Conservation (phyloP, 768 basidiomycete genomes). For the Lactarius indigo region DNA sequence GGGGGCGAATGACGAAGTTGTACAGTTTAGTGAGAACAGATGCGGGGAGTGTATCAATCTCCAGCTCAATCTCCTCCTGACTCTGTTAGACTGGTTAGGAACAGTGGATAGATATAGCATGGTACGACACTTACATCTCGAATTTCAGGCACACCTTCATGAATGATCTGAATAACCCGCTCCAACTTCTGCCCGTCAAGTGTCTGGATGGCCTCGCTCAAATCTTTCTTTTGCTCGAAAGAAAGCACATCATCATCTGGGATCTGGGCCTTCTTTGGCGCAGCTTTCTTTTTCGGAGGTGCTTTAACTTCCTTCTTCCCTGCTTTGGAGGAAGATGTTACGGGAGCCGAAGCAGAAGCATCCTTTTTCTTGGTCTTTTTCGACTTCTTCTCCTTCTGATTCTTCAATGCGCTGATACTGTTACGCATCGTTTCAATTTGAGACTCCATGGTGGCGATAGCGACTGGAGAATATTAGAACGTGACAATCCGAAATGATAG, state of each 20-base stretch:
- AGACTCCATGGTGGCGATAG: slow-evolving; percentile 73
- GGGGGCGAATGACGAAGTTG: slow-evolving; percentile 86
- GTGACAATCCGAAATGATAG: slow-evolving; percentile 11
- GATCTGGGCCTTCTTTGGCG: slow-evolving; percentile 56
- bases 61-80: slow-evolving; percentile 97
- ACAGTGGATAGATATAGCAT: slow-evolving; percentile 18
- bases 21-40: slow-evolving; percentile 89
- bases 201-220: slow-evolving; percentile 89
- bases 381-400: slow-evolving; percentile 48
- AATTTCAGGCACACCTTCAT: slow-evolving; percentile 90
- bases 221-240: slow-evolving; percentile 97
- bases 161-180: slow-evolving; percentile 92
- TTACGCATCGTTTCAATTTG: slow-evolving; percentile 77
- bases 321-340: slow-evolving; percentile 64
- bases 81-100: slow-evolving; percentile 49
- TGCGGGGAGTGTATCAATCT: slow-evolving; percentile 89
- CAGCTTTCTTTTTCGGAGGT: slow-evolving; percentile 49
- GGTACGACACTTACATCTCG: slow-evolving; percentile 68
- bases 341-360: slow-evolving; percentile 42
- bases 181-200: slow-evolving; percentile 83
- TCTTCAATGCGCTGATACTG: slow-evolving; percentile 61
- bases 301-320: slow-evolving; percentile 43
- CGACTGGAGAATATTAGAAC: slow-evolving; percentile 42
- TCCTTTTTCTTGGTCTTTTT: slow-evolving; percentile 73
- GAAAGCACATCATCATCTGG: slow-evolving; percentile 80